phyloP scores from a whole-genome alignment of 2,329 filamentous ascomycete genomes.

The Colletotrichum salicis region DNA sequence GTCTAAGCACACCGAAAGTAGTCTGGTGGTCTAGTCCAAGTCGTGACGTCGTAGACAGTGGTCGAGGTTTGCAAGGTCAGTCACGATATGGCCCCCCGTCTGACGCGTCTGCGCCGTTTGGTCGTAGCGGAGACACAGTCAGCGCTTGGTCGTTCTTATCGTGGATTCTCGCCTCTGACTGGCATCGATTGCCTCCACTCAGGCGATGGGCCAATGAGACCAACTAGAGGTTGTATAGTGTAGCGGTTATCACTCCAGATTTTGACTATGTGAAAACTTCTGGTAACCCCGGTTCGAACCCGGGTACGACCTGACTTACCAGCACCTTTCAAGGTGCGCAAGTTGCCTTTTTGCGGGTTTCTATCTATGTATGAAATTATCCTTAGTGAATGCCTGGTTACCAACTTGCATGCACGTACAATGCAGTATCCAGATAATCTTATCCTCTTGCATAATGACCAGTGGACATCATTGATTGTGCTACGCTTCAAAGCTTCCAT shows the following conservation, averaged over 20 bases:
- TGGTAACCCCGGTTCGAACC: slow-evolving; percentile 35
- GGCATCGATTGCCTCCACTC: slow-evolving; percentile 25
- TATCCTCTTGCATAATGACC: too few relatives aligned
- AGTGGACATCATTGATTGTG: too few relatives aligned
- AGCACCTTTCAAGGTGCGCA: accelerated
- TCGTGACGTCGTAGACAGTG: neutral
- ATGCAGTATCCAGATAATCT: too few relatives aligned
- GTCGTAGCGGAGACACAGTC: neutral
- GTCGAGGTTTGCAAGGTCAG: neutral
- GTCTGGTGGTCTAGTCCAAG: neutral
- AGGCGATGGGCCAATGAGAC: neutral
- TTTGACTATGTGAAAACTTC: slow-evolving; percentile 23
- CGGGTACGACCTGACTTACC: slow-evolving; percentile 25
- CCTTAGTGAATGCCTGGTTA: too few relatives aligned
- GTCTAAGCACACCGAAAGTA: neutral
- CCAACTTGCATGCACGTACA: too few relatives aligned
- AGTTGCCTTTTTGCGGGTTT: too few relatives aligned
- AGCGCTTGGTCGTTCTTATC: slow-evolving; percentile 6
- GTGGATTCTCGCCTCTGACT: neutral
- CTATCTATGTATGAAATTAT: neutral
- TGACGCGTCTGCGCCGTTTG: neutral
- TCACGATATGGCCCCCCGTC: neutral
- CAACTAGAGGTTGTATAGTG: slow-evolving; percentile 30
- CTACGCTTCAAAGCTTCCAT: too few relatives aligned
- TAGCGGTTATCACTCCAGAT: slow-evolving; percentile 35